Percentiles rank a stretch among this genome's conserved stretches.
These are phyloP conservation scores for Rhodofomes roseus DNA, from an alignment of 1,284 basidiomycete species.

Conservation along the genomic window DNA sequence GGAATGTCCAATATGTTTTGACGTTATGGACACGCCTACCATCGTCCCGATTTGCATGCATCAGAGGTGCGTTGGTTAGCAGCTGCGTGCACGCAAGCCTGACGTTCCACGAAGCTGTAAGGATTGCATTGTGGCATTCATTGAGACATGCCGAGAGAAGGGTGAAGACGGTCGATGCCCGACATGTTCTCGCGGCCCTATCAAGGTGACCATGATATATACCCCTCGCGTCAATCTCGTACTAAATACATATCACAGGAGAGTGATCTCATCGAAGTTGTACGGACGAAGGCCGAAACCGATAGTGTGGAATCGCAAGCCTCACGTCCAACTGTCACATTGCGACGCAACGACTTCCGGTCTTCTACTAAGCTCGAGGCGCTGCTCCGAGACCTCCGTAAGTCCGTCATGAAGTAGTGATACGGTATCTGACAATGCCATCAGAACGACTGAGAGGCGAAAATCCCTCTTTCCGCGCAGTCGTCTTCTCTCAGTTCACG, in stretches of 20 bases:
- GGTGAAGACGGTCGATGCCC: conserved; percentile 71
- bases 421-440: not conserved
- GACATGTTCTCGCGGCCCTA: conserved; percentile 62
- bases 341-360: conserved; percentile 80
- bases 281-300: conserved; percentile 33
- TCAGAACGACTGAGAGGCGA: conserved; percentile 59
- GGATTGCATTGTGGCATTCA: conserved; percentile 72
- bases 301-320: conserved; percentile 35
- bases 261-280: conserved; percentile 61
- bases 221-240: not conserved
- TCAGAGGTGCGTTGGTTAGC: conserved; percentile 50
- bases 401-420: conserved; percentile 14
- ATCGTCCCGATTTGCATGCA: conserved; percentile 79
- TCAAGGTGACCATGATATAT: conserved; percentile 42
- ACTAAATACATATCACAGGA: conserved; percentile 34
- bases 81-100: not conserved
- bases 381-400: conserved; percentile 64
- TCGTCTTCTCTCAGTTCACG: conserved; percentile 88
- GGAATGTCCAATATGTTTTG: conserved; percentile 85
- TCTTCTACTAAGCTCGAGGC: conserved; percentile 88
- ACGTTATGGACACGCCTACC: conserved; percentile 64
- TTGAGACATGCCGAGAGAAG: conserved; percentile 62
- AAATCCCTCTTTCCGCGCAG: conserved; percentile 79
- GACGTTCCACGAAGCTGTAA: conserved; percentile 57
- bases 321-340: conserved; percentile 43